phyloP scores from a whole-genome alignment of 2,329 filamentous ascomycete genomes.

The Diaporthe citri region DNA sequence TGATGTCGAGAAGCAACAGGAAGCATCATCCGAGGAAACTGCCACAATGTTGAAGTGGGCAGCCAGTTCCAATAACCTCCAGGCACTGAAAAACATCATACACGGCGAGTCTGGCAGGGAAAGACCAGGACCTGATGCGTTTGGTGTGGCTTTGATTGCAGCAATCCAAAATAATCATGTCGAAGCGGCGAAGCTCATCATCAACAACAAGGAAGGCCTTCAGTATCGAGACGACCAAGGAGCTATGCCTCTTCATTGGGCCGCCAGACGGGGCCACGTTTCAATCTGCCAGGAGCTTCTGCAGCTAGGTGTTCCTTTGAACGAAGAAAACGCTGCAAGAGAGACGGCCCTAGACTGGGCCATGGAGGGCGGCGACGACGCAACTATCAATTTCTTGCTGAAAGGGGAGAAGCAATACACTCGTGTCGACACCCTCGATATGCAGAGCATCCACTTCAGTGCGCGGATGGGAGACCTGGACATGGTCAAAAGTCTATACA shows the following conservation, averaged over 20 bases:
- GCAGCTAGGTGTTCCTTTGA: background rate
- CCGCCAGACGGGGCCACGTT: background rate
- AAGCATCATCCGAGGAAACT: background rate
- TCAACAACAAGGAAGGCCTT: background rate
- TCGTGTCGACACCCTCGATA: slow-evolving; percentile 1
- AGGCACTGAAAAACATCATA: background rate
- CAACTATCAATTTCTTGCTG: background rate
- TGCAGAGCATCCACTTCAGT: background rate
- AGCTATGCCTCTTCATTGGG: background rate
- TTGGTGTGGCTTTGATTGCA: background rate
- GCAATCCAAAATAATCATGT: background rate
- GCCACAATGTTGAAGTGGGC: slow-evolving; percentile 6
- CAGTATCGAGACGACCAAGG: background rate
- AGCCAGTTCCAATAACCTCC: slow-evolving; percentile 3
- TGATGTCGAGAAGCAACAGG: background rate
- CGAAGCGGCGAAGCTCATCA: background rate
- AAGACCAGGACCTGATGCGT: background rate
- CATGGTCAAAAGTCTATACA: background rate
- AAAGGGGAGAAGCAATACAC: background rate
- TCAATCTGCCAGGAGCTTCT: background rate
- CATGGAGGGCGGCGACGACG: background rate
- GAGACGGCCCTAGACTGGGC: background rate
- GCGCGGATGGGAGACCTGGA: slow-evolving; percentile 3
- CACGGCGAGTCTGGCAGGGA: background rate
- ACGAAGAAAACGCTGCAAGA: background rate